Conservation (phyloP, 257 asterid genomes). For the Primulina tabacum region DNA sequence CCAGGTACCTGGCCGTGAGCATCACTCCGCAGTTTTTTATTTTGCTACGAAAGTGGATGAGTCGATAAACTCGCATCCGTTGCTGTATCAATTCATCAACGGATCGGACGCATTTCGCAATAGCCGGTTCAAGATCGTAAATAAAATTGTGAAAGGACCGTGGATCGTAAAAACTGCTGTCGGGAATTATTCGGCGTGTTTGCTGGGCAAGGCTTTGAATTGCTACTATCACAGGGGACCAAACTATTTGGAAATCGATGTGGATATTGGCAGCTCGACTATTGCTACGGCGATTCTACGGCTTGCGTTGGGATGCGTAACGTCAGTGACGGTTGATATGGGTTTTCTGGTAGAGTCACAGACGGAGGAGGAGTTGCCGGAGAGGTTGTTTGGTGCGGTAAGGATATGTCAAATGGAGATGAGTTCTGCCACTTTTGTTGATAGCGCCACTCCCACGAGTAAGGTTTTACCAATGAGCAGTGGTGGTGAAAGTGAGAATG, state of each 20-base stretch:
- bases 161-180: slow-evolving; percentile 92
- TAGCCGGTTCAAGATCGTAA: slow-evolving; percentile 80
- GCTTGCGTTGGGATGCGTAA: slow-evolving; percentile 77
- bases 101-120: slow-evolving; percentile 69
- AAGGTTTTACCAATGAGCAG: slow-evolving; percentile 52
- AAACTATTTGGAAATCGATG: slow-evolving; percentile 82
- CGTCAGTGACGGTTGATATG: slow-evolving; percentile 88
- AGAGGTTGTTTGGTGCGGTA: slow-evolving; percentile 75
- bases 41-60: slow-evolving; percentile 58
- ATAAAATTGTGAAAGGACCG: slow-evolving; percentile 82
- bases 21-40: slow-evolving; percentile 84
- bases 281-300: slow-evolving; percentile 81
- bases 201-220: slow-evolving; percentile 77
- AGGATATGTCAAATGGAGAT: slow-evolving; percentile 89
- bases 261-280: slow-evolving; percentile 85
- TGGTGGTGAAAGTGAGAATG: slow-evolving; percentile 49
- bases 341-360: slow-evolving; percentile 83
- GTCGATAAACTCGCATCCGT: slow-evolving; percentile 47
- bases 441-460: slow-evolving; percentile 42
- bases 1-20: slow-evolving; percentile 88
- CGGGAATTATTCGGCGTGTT: slow-evolving; percentile 84
- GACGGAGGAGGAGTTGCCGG: slow-evolving; percentile 81
- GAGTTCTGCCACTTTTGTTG: slow-evolving; percentile 67
- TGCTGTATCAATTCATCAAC: slow-evolving; percentile 63
- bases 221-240: slow-evolving; percentile 65